phyloP scores from a whole-genome alignment of 2,329 filamentous ascomycete species.

The Colletotrichum lindemuthianum region DNA sequence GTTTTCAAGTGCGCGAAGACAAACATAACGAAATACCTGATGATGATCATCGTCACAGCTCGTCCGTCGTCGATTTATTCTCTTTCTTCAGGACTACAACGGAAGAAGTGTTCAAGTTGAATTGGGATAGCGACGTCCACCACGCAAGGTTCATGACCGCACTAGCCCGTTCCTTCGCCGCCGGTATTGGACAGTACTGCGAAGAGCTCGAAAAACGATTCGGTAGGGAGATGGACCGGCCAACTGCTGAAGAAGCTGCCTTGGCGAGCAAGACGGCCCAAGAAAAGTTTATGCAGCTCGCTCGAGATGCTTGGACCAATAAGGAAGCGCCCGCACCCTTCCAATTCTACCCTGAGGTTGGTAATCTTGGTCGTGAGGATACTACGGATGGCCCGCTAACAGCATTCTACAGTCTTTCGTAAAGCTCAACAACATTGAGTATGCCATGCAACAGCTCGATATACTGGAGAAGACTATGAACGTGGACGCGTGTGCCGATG shows the following conservation, averaged over 20 bases:
- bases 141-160: conserved; percentile 98
- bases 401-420: conserved; percentile 78
- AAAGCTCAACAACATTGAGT: conserved; percentile 98
- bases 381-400: neutral
- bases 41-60: conserved; percentile 89
- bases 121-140: conserved; percentile 94
- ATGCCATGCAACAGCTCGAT: conserved; percentile 90
- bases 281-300: conserved; percentile 92
- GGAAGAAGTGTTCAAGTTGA: conserved; percentile 84
- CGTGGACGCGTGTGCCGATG: conserved; percentile 87
- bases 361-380: conserved; percentile 38
- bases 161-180: conserved; percentile 83
- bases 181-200: conserved; percentile 88
- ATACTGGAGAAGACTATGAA: conserved; percentile 90
- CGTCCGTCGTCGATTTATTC: conserved; percentile 93
- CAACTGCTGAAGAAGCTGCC: conserved; percentile 87
- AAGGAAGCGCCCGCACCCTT: conserved; percentile 97
- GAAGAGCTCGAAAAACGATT: conserved; percentile 90
- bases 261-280: conserved; percentile 82
- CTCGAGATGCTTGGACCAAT: conserved; percentile 90
- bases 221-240: conserved; percentile 89
- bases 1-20: conserved; percentile 79
- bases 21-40: conserved; percentile 70
- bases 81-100: conserved; percentile 92
- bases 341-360: conserved; percentile 92